Conservation (phyloP, 192 early-diverging fungal species). For the Linnemannia exigua region DNA sequence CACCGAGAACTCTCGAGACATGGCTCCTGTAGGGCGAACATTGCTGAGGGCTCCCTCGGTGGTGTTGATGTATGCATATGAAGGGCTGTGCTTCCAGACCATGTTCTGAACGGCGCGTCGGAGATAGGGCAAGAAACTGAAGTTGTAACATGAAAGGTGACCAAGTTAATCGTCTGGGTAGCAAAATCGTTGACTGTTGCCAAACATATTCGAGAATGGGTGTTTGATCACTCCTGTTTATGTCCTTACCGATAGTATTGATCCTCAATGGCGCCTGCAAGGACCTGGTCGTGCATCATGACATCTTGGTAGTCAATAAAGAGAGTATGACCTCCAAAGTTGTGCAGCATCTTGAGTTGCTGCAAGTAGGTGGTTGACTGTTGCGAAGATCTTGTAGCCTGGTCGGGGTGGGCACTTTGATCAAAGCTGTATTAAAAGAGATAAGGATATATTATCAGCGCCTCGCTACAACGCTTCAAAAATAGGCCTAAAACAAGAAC, state of each 20-base stretch:
- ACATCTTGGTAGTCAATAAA: conserved; percentile 81
- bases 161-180: background rate
- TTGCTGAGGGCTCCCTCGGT: conserved; percentile 40
- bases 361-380: conserved; percentile 63
- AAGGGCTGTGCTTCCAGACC: conserved; percentile 76
- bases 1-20: conserved; percentile 81
- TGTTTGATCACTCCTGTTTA: background rate
- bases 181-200: background rate
- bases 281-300: conserved; percentile 67
- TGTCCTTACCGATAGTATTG: conserved; percentile 72
- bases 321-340: conserved; percentile 73
- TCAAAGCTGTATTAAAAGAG: conserved; percentile 28
- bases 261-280: conserved; percentile 72
- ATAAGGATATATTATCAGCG: background rate
- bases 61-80: conserved; percentile 68
- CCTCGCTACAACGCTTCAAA: background rate
- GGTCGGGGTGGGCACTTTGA: conserved; percentile 30
- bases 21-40: conserved; percentile 58
- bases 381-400: conserved; percentile 32
- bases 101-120: conserved; percentile 87
- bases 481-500: background rate
- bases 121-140: conserved; percentile 77
- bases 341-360: conserved; percentile 73
- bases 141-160: no score
- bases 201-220: background rate